A percentile compares a stretch with the other conserved stretches of the same genome.
phyloP scores from a whole-genome alignment of 768 basidiomycete genomes.

The Gymnopilus dilepis region DNA sequence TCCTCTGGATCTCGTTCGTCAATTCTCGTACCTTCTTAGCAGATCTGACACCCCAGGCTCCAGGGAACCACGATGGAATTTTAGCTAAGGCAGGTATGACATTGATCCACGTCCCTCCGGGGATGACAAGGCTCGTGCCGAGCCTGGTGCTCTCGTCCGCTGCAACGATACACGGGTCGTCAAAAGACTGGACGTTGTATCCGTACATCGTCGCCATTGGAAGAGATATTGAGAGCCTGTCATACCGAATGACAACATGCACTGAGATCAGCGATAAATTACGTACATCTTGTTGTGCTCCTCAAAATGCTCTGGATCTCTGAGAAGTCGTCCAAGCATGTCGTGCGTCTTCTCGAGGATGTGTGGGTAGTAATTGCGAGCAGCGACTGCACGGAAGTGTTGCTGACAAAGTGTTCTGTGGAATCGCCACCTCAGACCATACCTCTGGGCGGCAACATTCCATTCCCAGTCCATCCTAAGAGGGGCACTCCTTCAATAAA shows the following conservation, averaged over 20 bases:
- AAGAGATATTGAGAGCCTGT: conserved; percentile 7
- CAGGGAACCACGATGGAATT: conserved; percentile 28
- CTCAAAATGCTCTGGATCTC: conserved; percentile 2
- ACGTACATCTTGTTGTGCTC: conserved; percentile 13
- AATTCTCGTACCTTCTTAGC: conserved; percentile 25
- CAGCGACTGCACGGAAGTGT: not conserved
- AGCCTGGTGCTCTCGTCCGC: conserved; percentile 25
- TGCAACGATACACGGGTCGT: conserved; percentile 5
- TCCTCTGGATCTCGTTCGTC: conserved; percentile 12
- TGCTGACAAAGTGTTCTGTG: conserved; percentile 11
- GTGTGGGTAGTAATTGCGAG: not conserved
- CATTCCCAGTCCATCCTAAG: conserved; percentile 5
- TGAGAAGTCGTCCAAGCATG: not conserved
- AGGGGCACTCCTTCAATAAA: not conserved
- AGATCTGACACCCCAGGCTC: conserved; percentile 10
- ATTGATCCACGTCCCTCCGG: conserved; percentile 18
- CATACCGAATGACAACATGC: not conserved
- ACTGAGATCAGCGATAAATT: no score
- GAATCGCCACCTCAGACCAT: conserved; percentile 3
- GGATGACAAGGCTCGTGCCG: conserved; percentile 21
- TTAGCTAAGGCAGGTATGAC: conserved; percentile 23
- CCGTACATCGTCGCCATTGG: conserved; percentile 12
- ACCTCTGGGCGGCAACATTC: not conserved
- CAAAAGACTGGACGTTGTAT: conserved; percentile 1
- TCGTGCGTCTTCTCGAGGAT: not conserved